Evolutionary conservation across 768 basidiomycete species (phyloP).

Genomic region (Boletus sp.): DNA sequence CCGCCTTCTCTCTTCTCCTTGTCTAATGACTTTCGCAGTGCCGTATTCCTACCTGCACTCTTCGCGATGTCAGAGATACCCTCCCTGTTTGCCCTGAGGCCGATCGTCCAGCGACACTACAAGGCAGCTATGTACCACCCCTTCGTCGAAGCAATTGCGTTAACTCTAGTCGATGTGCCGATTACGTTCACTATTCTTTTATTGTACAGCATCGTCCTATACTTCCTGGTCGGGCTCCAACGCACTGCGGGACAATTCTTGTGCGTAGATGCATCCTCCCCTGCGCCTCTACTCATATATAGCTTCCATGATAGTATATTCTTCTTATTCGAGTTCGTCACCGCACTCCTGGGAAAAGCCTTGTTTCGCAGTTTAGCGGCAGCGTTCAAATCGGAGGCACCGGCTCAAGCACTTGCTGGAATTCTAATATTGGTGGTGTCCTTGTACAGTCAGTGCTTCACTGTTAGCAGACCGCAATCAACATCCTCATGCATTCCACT

Average conservation of each 20-base stretch:
- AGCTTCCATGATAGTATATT: slow-evolving; percentile 41
- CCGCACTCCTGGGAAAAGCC: slow-evolving; percentile 65
- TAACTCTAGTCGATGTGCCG: slow-evolving; percentile 47
- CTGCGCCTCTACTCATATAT: slow-evolving; percentile 8
- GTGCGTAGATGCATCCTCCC: slow-evolving; percentile 37
- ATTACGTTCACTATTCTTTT: slow-evolving; percentile 36
- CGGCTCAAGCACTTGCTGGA: slow-evolving; percentile 60
- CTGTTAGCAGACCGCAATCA: too few species aligned
- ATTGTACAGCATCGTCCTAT: slow-evolving; percentile 43
- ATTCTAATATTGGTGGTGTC: slow-evolving; percentile 49
- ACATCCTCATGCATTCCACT: not conserved
- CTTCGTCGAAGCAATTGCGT: slow-evolving; percentile 43
- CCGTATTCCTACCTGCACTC: slow-evolving; percentile 57
- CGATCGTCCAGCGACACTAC: slow-evolving; percentile 43
- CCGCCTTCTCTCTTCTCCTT: not conserved
- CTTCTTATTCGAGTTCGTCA: slow-evolving; percentile 54
- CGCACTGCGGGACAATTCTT: slow-evolving; percentile 58
- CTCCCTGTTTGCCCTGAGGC: slow-evolving; percentile 42
- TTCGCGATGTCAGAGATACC: slow-evolving; percentile 59
- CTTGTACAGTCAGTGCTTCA: slow-evolving; percentile 38
- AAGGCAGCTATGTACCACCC: slow-evolving; percentile 50
- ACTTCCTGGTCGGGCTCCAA: slow-evolving; percentile 62
- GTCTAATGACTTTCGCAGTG: slow-evolving; percentile 29
- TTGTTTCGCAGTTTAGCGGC: slow-evolving; percentile 73
- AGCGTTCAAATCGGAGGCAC: slow-evolving; percentile 52